Evolutionary conservation across 139 green algal species (phyloP), one percentile per base, ranked within the genome.

Genomic region (Chlorella sp.): DNA sequence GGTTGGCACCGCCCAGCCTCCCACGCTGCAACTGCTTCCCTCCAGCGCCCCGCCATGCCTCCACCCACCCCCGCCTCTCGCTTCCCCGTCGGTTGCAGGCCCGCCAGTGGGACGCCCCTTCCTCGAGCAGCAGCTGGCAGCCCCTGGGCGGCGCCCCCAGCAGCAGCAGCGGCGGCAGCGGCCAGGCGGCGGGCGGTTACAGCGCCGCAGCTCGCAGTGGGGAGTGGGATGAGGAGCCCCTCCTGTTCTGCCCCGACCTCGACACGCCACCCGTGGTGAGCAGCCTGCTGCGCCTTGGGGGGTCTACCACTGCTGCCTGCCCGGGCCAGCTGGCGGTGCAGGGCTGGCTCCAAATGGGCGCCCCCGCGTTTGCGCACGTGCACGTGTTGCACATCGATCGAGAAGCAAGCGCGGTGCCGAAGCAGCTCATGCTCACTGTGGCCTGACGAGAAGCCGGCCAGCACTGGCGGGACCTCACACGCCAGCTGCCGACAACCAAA

Each of bases 191-290:
- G 28, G 14, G 22, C 40, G n/a, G n/a, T n/a, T 16, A 9, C 40
- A 24, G 9, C 46, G 74, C 32, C 70, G 54, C 46, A 68, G 76
- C 76, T 22, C 32, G 76, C 76, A 70, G 54, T 11, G 34, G 54
- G 40, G 30, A 62, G 32, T 80, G 73, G 70, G 60, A 73, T 22
- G 77, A 73, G 40, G 36, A 58, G 58, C 77, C 58, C 51, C 73
- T 83, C 40, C 56, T 43, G 26, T 83, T 83, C 60, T 43, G 44
- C 0, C 58, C 77, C 16, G 58, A 60, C 58, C 58, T 68, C 2
- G 77, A 74, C 38, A 58, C 43, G 9, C 79, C 79, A 8, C 79
- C 79, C 0, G 79, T 76, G 79, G 79, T 84, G 79, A 43, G 79
- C 1, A 3, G 2, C n/a, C 11, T n/a, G n/a, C n/a, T n/a, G n/a